phyloP scores from a whole-genome alignment of 148 eudicot species.

The Persicaria maculosa region DNA sequence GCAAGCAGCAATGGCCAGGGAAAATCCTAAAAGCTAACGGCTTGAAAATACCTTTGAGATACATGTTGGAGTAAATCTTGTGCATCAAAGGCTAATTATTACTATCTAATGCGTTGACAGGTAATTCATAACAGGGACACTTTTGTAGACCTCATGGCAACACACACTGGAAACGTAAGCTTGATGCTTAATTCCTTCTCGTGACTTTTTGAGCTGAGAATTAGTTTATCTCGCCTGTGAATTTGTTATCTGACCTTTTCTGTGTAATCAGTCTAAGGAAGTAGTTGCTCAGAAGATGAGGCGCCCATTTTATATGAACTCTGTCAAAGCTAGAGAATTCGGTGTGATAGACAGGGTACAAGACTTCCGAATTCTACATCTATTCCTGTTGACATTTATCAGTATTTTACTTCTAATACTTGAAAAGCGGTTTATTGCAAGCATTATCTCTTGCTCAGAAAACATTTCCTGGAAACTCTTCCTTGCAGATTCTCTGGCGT shows the following conservation, averaged over 20 bases:
- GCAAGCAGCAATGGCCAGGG: too few species aligned
- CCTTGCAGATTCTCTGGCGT: conserved; percentile 76
- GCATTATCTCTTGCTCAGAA: conserved; percentile 8
- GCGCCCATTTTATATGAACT: conserved; percentile 56
- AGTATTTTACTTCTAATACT: background rate
- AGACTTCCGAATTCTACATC: background rate
- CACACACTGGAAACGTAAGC: conserved; percentile 92
- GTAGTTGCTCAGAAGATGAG: conserved; percentile 50
- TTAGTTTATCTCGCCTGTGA: background rate
- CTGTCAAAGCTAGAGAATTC: conserved; percentile 67
- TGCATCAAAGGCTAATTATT: conserved; percentile 3
- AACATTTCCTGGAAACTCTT: conserved; percentile 8
- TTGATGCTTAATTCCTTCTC: conserved; percentile 7
- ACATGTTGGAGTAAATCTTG: background rate
- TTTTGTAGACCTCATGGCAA: conserved; percentile 57
- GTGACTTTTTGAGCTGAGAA: background rate
- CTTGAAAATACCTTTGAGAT: background rate
- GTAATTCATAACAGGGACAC: conserved; percentile 58
- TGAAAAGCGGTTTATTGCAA: background rate
- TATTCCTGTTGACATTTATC: background rate
- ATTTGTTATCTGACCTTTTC: conserved; percentile 16
- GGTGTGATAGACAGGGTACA: conserved; percentile 79
- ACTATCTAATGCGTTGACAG: conserved; percentile 32
- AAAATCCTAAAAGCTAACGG: background rate
- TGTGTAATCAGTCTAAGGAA: conserved; percentile 57